Percentiles rank a stretch among this genome's conserved stretches.
Evolutionary conservation across 176 grass and related monocot genomes (phyloP).

Genomic region (Musa itinerans): DNA sequence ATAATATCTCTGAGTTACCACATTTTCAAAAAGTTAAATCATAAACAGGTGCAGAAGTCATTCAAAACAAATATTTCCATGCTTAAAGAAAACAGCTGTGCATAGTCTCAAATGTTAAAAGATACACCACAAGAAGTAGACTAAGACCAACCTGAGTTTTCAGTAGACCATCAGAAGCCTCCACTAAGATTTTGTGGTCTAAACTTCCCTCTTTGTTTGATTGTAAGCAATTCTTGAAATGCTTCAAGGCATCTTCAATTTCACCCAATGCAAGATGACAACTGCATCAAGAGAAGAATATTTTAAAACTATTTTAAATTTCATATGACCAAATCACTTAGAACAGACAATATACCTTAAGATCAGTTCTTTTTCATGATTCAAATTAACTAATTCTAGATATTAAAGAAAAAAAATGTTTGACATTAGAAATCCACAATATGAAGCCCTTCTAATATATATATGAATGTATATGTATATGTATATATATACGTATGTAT

Average conservation of each 20-base stretch:
- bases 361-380: too few species aligned
- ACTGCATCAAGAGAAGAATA: constrained; percentile 34
- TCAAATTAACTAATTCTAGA: too few species aligned
- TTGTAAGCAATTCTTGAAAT: constrained; percentile 69
- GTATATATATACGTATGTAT: too few species aligned
- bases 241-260: constrained; percentile 57
- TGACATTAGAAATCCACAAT: too few species aligned
- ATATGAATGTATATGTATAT: too few species aligned
- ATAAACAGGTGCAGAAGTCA: not conserved
- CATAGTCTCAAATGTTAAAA: constrained; percentile 9
- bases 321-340: too few species aligned
- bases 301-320: too few species aligned
- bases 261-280: constrained; percentile 71
- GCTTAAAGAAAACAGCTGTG: not conserved
- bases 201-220: constrained; percentile 31
- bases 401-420: too few species aligned
- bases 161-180: constrained; percentile 68
- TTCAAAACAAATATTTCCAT: not conserved
- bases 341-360: too few species aligned
- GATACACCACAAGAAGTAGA: not conserved
- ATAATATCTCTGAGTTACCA: not conserved
- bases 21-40: not conserved
- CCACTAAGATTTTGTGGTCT: constrained; percentile 43
- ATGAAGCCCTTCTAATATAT: too few species aligned
- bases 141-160: constrained; percentile 52